Conservation (phyloP, 352 stramenopile genomes). For the Pythium aristosporum region DNA sequence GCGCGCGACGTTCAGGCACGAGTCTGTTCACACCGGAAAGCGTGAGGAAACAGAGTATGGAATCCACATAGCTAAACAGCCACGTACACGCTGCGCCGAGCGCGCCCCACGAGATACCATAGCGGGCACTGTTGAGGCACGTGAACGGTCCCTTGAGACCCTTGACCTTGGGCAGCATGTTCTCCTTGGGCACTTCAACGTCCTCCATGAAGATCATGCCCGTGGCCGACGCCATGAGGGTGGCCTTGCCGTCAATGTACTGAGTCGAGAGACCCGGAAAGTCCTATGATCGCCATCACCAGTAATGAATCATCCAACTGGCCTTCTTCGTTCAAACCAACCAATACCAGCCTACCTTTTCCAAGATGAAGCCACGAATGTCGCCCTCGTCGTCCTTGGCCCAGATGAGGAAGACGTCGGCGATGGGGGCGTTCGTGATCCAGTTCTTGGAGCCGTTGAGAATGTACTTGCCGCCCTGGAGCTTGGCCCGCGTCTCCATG, state of each 20-base stretch:
- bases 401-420: constrained; percentile 98
- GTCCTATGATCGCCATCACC: constrained; percentile 39
- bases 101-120: constrained; percentile 96
- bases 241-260: constrained; percentile 97
- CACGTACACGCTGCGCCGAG: constrained; percentile 91
- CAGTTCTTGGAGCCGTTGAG: constrained; percentile 94
- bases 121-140: constrained; percentile 97
- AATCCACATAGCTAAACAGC: background rate
- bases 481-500: constrained; percentile 94
- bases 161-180: constrained; percentile 92
- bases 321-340: background rate
- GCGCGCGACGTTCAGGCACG: constrained; percentile 91
- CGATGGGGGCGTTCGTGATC: constrained; percentile 98
- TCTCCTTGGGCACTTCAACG: constrained; percentile 92
- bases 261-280: constrained; percentile 91
- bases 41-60: background rate
- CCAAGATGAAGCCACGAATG: constrained; percentile 94
- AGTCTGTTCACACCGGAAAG: constrained; percentile 47
- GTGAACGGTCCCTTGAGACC: constrained; percentile 94
- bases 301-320: background rate
- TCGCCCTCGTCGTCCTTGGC: constrained; percentile 94
- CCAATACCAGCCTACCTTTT: constrained; percentile 60
- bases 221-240: constrained; percentile 92
- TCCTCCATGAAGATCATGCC: constrained; percentile 99
- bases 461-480: constrained; percentile 92